Percentiles rank a stretch among this genome's conserved stretches.
These are phyloP conservation scores for Aspergillus tubingensis DNA, from an alignment of 2,329 filamentous ascomycete genomes.

Conservation along the genomic window DNA sequence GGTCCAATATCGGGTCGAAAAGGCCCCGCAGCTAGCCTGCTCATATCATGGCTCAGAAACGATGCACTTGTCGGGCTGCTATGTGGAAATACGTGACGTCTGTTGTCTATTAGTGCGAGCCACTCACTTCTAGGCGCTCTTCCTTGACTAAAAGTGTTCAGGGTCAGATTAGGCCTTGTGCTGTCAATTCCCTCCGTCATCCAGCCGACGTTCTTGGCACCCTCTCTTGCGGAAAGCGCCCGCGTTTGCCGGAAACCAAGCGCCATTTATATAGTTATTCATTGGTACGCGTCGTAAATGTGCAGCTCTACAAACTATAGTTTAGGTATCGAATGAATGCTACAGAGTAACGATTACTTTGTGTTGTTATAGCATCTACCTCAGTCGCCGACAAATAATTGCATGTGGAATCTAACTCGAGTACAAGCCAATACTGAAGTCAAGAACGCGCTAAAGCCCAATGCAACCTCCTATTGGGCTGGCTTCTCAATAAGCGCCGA, in stretches of 20 bases:
- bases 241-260: not conserved
- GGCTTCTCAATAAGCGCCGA: conserved; percentile 42
- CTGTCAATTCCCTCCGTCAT: not conserved
- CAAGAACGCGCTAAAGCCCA: not conserved
- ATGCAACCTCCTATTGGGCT: not conserved
- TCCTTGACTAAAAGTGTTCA: not conserved
- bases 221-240: not conserved
- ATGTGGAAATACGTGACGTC: not conserved
- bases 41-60: conserved; percentile 16
- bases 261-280: not conserved
- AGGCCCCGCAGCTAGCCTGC: conserved; percentile 6
- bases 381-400: not conserved
- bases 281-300: too few relatives aligned
- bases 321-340: too few relatives aligned
- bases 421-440: too few relatives aligned
- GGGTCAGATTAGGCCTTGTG: not conserved
- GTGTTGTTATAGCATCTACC: not conserved
- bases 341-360: not conserved
- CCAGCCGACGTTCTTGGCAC: not conserved
- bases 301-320: too few relatives aligned
- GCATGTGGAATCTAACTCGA: too few relatives aligned
- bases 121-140: not conserved
- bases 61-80: not conserved
- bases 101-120: not conserved
- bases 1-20: not conserved